A percentile compares a stretch with the other conserved stretches of the same genome.
phyloP scores from a whole-genome alignment of 805 yeast genomes.

The Sugiyamaella marilandica region DNA sequence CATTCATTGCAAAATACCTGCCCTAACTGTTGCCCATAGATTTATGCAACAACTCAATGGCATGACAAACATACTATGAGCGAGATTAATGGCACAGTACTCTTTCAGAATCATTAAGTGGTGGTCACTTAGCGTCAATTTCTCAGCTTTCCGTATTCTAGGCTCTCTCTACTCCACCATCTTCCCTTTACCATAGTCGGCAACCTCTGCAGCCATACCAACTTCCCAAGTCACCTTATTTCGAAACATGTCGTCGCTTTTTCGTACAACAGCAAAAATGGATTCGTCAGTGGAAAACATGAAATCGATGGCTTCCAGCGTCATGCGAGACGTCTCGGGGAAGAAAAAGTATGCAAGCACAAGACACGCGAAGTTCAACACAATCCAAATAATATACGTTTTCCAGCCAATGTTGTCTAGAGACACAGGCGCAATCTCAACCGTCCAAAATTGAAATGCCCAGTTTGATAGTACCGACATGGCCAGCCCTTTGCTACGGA shows the following conservation, averaged over 20 bases:
- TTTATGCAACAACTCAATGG: too few relatives aligned
- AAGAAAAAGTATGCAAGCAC: conserved; percentile 33
- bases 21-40: too few relatives aligned
- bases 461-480: conserved; percentile 24
- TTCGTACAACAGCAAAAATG: conserved; percentile 5
- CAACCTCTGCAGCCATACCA: conserved; percentile 11
- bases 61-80: too few relatives aligned
- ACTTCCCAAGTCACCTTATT: conserved; percentile 7
- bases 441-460: conserved; percentile 26
- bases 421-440: conserved; percentile 37
- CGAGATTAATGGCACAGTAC: too few relatives aligned
- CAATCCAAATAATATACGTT: conserved; percentile 37
- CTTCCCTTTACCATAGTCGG: neutral
- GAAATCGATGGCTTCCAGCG: conserved; percentile 40
- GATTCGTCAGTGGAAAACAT: conserved; percentile 6
- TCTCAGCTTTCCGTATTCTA: neutral
- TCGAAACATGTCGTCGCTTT: conserved; percentile 10
- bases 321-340: conserved; percentile 41
- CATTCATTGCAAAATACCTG: too few relatives aligned
- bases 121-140: too few relatives aligned
- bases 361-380: conserved; percentile 29
- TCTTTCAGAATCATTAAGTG: too few relatives aligned
- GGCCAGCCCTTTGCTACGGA: conserved; percentile 41
- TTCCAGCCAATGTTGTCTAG: conserved; percentile 40
- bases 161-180: neutral